Evolutionary conservation across 768 basidiomycete species (phyloP).

Genomic region (Suillus discolor): DNA sequence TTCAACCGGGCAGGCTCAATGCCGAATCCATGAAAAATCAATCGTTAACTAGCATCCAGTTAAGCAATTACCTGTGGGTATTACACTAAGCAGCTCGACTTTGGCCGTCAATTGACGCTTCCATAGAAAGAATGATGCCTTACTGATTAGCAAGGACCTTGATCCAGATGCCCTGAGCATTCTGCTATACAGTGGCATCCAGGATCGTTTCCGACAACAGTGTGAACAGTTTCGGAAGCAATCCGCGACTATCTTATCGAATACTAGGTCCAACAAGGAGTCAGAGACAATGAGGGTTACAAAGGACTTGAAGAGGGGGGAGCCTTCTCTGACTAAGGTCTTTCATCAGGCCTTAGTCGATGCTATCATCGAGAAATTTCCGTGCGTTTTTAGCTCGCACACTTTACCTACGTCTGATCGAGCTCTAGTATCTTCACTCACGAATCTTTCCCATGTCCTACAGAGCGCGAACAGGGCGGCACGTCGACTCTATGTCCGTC

Average conservation of each 20-base stretch:
- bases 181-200: slow-evolving; percentile 31
- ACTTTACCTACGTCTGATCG: neutral
- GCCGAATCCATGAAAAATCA: slow-evolving; percentile 4
- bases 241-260: neutral
- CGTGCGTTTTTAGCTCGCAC: slow-evolving; percentile 15
- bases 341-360: slow-evolving; percentile 24
- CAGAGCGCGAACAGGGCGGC: neutral
- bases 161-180: slow-evolving; percentile 27
- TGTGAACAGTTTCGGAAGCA: slow-evolving; percentile 27
- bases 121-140: slow-evolving; percentile 23
- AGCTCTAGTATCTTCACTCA: slow-evolving; percentile 11
- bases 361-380: slow-evolving; percentile 24
- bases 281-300: neutral
- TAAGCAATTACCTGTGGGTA: slow-evolving; percentile 25
- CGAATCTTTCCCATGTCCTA: slow-evolving; percentile 19
- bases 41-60: slow-evolving; percentile 8
- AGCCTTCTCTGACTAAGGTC: neutral
- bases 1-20: slow-evolving; percentile 16
- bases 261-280: neutral
- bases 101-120: neutral
- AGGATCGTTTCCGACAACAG: slow-evolving; percentile 22
- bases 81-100: neutral
- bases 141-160: slow-evolving; percentile 27
- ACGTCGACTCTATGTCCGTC: slow-evolving; percentile 11
- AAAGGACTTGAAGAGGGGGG: slow-evolving; percentile 7